phyloP scores from a whole-genome alignment of 164 flowering plant species.

The Liriodendron chinense region DNA sequence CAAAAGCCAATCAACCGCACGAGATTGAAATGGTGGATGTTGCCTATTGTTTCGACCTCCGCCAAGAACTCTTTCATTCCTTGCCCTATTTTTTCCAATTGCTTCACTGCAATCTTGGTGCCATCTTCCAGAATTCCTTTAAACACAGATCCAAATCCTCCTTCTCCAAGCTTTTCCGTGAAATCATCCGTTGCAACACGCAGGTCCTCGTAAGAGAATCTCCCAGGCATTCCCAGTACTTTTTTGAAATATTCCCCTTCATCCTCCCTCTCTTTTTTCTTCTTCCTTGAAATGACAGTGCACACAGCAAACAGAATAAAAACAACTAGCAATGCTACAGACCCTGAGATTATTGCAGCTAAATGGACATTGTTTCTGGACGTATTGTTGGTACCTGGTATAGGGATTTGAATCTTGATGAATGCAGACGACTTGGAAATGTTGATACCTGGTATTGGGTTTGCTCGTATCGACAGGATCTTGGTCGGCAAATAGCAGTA shows the following conservation, averaged over 20 bases:
- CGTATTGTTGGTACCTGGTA: background rate
- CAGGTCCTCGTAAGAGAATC: slow-evolving; percentile 7
- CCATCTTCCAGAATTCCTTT: slow-evolving; percentile 8
- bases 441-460: background rate
- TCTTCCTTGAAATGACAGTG: background rate
- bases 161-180: slow-evolving; percentile 7
- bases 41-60: slow-evolving; percentile 11
- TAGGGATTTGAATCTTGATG: background rate
- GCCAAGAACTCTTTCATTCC: slow-evolving; percentile 12
- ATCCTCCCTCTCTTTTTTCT: background rate
- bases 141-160: slow-evolving; percentile 18
- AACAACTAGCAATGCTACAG: background rate
- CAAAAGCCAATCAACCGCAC: slow-evolving; percentile 16
- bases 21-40: slow-evolving; percentile 13
- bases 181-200: background rate
- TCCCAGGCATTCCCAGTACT: slow-evolving; percentile 13
- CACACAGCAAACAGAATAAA: no score
- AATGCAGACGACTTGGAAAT: background rate
- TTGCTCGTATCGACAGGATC: background rate
- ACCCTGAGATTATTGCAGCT: background rate
- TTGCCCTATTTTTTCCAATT: slow-evolving; percentile 7
- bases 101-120: slow-evolving; percentile 13
- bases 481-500: background rate
- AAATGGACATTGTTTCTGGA: background rate
- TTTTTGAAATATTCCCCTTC: slow-evolving; percentile 17